Evolutionary conservation across 192 early-diverging fungal species (phyloP), one percentile per base, ranked within the genome.

Genomic region (Coemansia reversa): DNA sequence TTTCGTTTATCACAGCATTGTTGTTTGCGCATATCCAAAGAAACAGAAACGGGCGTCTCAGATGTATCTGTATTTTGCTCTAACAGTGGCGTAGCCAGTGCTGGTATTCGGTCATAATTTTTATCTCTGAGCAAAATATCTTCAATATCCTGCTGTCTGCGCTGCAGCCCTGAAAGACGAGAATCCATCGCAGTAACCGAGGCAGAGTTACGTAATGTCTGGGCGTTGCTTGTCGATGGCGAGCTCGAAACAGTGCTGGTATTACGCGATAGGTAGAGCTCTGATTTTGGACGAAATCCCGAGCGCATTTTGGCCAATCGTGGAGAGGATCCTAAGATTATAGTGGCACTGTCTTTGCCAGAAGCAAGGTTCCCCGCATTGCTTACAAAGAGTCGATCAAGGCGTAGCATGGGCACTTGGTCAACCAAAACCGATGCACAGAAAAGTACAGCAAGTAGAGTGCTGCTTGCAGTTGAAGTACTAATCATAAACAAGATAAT

Each of bases 401-500:
- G 60, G 28, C 73, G 49, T 29, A 80, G 68, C 55, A 48, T 51
- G 1, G 78, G 78, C 5, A 56, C 28, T 7, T 32, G 30, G 62
- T 80, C 73, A 9, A 80, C 63, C n/a, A 80, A 42, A 23, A 75
- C 65, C 20, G 62, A 80, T 8, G 73, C 74, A 45, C 72, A 69
- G 47, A 72, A 80, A 9, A 80, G 39, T 4, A 80, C 78, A 14
- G 72, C 35, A 1, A 82, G 68, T 29, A 90, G 65, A 0, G 85
- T 82, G 49, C 85, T 89, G 25, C 92, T 81, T 12, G 86, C 85
- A 9, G 85, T 84, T 18, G 86, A 85, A 0, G 91, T 87, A 14
- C 85, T 85, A 22, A 95, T 89, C 89, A 95, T 90, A 69, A 92
- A 94, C 84, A 92, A 85, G 53, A 95, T 89, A 52, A 93, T 89